Percentiles rank a stretch among this genome's conserved stretches.
phyloP scores from a whole-genome alignment of 179 eudicot genomes.

The Carnegiea gigantea region DNA sequence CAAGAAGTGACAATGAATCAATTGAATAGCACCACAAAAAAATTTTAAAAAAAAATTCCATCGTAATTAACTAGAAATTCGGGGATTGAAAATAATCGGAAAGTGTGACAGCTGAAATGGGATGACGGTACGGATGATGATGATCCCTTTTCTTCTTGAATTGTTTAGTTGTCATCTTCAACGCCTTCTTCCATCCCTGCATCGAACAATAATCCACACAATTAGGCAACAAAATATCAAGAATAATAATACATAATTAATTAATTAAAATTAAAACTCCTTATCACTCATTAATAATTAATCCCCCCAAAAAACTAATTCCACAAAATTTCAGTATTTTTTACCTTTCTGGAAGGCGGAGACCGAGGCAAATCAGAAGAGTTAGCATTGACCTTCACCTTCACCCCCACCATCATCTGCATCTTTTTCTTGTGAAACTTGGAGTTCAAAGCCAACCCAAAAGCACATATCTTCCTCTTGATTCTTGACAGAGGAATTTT shows the following conservation, averaged over 20 bases:
- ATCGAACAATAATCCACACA: slow-evolving; percentile 4
- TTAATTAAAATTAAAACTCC: too few relatives aligned
- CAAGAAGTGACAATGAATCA: too few relatives aligned
- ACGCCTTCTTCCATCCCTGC: slow-evolving; percentile 64
- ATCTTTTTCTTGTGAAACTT: slow-evolving; percentile 28
- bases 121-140: slow-evolving; percentile 16
- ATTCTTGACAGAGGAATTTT: slow-evolving; percentile 26
- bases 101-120: slow-evolving; percentile 34
- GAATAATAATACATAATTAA: not conserved
- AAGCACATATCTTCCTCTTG: slow-evolving; percentile 39
- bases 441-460: slow-evolving; percentile 29
- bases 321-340: too few relatives aligned
- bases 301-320: not conserved
- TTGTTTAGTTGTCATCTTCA: slow-evolving; percentile 54
- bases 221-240: not conserved
- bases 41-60: too few relatives aligned
- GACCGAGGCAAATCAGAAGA: slow-evolving; percentile 8
- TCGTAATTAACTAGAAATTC: slow-evolving; percentile 13
- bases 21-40: too few relatives aligned
- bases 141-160: slow-evolving; percentile 60
- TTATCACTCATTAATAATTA: too few relatives aligned
- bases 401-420: slow-evolving; percentile 20
- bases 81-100: slow-evolving; percentile 35
- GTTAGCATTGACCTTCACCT: not conserved
- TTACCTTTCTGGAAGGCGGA: slow-evolving; percentile 37